Evolutionary conservation across 2,329 filamentous ascomycete species (phyloP), one percentile per base, ranked within the genome.

Genomic region (Fusarium ramigenum): DNA sequence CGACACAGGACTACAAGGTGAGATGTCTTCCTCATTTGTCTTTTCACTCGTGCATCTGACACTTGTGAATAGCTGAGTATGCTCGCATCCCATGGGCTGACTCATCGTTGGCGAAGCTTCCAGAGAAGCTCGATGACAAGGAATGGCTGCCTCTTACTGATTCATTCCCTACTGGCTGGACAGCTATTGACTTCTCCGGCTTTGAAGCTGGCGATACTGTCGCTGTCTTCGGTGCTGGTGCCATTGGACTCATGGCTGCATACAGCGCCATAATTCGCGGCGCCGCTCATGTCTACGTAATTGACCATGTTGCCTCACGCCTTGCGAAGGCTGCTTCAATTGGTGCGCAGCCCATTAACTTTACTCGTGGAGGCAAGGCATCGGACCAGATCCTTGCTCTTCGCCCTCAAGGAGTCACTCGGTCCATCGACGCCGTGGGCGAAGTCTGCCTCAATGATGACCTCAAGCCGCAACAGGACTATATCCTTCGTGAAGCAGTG

Each of bases 251-350:
- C 3, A 70, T 71, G 66, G 49, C 52, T 14, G 62, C 63, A 4
- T 74, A 74, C 16, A 68, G 66, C 32, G 66, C 71, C 15, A 71
- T 74, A 4, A 60, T 73, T 2, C 66, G 71, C 0, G 71, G 71
- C 1, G 70, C 70, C 4, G 70, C 66, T 7, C 56, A 64, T 4
- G 71, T 74, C 7, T 74, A 71, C 21, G 63, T 71, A 9, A 43
- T 74, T 18, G 70, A 74, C 21, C 63, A 71, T 8, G 40, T 69
- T 7, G 39, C 50, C 5, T 49, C 66, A 2, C 67, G 71, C 1
- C 54, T 74, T 1, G 70, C 50, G 11, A 57, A 68, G 7, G 70
- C 70, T 1, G 37, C 60, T 4, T 63, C 57, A 1, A 74, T 74
- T 4, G 66, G 70, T 16, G 72, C 70, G 1, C 63, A 71, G 10